Conservation (phyloP, 176 grass and related monocot genomes). For the Tillandsia leiboldiana region DNA sequence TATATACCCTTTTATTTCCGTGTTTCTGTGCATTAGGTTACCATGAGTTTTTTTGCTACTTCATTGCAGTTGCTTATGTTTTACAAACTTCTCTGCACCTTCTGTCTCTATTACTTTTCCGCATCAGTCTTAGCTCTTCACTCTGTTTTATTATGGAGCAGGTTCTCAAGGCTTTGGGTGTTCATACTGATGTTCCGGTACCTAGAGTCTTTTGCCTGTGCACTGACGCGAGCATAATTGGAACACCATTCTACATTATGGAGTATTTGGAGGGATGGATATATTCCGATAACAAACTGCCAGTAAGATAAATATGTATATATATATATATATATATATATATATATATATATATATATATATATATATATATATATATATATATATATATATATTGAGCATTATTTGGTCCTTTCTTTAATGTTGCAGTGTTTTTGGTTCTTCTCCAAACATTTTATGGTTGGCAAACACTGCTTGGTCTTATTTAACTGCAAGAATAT, state of each 20-base stretch:
- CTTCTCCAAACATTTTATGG: not conserved
- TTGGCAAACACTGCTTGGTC: not conserved
- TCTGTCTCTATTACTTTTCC: conserved; percentile 6
- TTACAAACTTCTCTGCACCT: not conserved
- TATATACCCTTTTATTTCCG: too few relatives aligned
- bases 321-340: too few relatives aligned
- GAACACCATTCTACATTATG: conserved; percentile 95
- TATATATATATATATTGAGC: not conserved
- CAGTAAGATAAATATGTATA: conserved; percentile 17
- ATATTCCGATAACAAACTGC: conserved; percentile 48
- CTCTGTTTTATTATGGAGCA: conserved; percentile 19
- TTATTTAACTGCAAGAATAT: too few relatives aligned
- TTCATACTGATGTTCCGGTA: conserved; percentile 67
- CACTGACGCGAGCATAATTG: conserved; percentile 64
- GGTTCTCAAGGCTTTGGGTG: conserved; percentile 73
- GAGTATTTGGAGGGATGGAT: conserved; percentile 78
- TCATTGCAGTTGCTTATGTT: not conserved
- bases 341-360: too few relatives aligned
- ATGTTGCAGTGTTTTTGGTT: too few relatives aligned
- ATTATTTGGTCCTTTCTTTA: not conserved
- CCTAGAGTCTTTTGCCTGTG: conserved; percentile 88
- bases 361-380: too few relatives aligned
- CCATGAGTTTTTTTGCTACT: not conserved
- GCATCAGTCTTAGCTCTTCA: not conserved
- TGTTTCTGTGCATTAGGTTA: too few relatives aligned